These are phyloP conservation scores for Trichoderma arundinaceum DNA, from an alignment of 2,329 filamentous ascomycete genomes.

Conservation along the genomic window DNA sequence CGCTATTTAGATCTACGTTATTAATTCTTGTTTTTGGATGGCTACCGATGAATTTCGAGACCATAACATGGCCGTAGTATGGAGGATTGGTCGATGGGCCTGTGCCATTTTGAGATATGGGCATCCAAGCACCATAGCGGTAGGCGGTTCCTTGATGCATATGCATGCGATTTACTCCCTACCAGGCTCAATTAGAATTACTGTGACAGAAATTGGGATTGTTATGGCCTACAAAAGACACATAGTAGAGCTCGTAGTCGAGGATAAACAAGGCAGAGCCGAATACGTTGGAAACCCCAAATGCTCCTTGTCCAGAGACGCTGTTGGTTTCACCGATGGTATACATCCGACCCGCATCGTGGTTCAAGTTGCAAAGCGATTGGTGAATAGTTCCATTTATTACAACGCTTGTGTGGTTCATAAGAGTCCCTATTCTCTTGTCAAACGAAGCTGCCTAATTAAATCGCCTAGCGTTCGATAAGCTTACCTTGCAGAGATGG, in stretches of 20 bases:
- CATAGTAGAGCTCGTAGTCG: conserved; percentile 30
- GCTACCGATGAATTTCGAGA: conserved; percentile 27
- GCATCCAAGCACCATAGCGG: conserved; percentile 29
- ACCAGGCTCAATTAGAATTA: neutral
- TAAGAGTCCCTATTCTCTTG: conserved; percentile 16
- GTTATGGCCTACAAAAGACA: neutral
- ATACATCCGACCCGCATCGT: conserved; percentile 16
- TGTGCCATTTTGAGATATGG: conserved; percentile 24
- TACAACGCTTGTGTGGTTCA: conserved; percentile 27
- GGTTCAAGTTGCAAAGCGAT: conserved; percentile 20
- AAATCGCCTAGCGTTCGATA: no score
- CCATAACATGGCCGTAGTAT: conserved; percentile 28
- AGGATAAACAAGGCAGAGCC: conserved; percentile 27
- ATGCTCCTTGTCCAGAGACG: conserved; percentile 26
- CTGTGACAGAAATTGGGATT: fast-evolving
- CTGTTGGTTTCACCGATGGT: conserved; percentile 27
- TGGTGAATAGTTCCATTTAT: conserved; percentile 24
- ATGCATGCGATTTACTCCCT: conserved; percentile 27
- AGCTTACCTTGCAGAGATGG: conserved; percentile 11
- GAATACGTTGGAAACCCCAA: conserved; percentile 27
- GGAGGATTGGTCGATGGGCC: conserved; percentile 28
- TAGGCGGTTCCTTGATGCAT: conserved; percentile 28
- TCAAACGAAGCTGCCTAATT: neutral
- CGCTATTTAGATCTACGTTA: conserved; percentile 20
- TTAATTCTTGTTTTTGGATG: conserved; percentile 22